phyloP scores from a whole-genome alignment of 2,329 filamentous ascomycete species.

The Aspergillus brunneoviolaceus region DNA sequence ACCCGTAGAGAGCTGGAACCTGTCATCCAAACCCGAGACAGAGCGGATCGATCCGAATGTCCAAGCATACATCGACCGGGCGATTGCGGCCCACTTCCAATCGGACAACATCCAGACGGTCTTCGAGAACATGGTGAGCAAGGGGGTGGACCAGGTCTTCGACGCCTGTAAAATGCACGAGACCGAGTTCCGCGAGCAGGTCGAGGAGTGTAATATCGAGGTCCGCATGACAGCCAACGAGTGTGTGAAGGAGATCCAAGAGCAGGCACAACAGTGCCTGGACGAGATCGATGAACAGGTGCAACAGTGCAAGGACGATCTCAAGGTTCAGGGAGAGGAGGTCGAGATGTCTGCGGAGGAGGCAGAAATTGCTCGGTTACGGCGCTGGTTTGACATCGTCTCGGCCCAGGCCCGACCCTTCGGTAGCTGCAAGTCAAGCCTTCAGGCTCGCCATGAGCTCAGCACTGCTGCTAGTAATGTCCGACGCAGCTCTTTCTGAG shows the following conservation, averaged over 20 bases:
- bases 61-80: conserved; percentile 13
- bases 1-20: conserved; percentile 8
- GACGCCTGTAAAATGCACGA: conserved; percentile 17
- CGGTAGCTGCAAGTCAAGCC: conserved; percentile 13
- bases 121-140: too few relatives aligned
- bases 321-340: conserved; percentile 13
- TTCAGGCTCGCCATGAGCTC: conserved; percentile 4
- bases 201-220: conserved; percentile 18
- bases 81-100: conserved; percentile 8
- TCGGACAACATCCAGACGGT: background rate
- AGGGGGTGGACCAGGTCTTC: conserved; percentile 8
- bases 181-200: conserved; percentile 18
- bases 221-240: conserved; percentile 16
- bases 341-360: conserved; percentile 8
- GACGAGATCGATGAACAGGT: conserved; percentile 15
- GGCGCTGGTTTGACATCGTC: conserved; percentile 14
- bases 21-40: conserved; percentile 9
- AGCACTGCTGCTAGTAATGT: conserved; percentile 1
- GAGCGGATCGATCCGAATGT: conserved; percentile 15
- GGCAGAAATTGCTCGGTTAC: conserved; percentile 7
- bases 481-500: conserved; percentile 19
- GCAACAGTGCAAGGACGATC: conserved; percentile 14
- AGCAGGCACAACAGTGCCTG: conserved; percentile 12
- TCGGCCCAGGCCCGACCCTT: conserved; percentile 8
- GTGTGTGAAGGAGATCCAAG: conserved; percentile 16